Base-by-base conservation (phyloP, 2,329 filamentous ascomycete genomes). In the Aspergillus unguis region DNA sequence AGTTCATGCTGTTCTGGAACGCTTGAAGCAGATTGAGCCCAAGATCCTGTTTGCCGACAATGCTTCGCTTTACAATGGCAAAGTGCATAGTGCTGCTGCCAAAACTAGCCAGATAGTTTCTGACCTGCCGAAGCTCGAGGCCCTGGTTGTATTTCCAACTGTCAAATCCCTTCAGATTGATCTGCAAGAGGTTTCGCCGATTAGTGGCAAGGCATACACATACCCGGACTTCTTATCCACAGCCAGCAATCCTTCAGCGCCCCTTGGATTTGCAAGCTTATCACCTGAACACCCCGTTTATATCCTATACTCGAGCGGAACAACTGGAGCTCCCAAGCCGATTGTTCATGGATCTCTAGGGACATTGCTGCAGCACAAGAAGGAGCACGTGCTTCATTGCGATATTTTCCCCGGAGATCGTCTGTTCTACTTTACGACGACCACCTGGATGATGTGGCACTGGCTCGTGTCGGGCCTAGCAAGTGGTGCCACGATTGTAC, bases 391-490 rank as follows among this genome's bases (percentile, higher is more conserved):
- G 43, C 78, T 97, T 3, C 92, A 97, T 68, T 89, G 88, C 68
- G 90, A 91, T 25, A 84, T 99, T 58, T 79, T 80, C 6, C 80
- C 86, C 0, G 76, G 78, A 2, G 89, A 91, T 38, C 82, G 86
- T 23, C 80, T 96, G 65, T 88, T 96, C 71, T 96, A 96, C 75
- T 96, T 92, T 75, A 96, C 91, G 1, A 96, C 92, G 3, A 91
- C 87, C 8, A 95, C 90, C 0, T 96, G 92, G 94, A 97, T 99
- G 92, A 97, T 97, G 92, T 96, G 92, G 91, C 92, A 97, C 70
- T 97, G 92, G 92, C 85, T 92, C 37, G 82, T 96, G 23, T 92
- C 90, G 1, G 90, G 86, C 5, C 83, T 97, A 3, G 88, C 92
- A 7, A 85, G 84, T 29, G 92, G 92, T 48, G 83, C 88, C 8